These are phyloP conservation scores for Syzygium syzygioides DNA, from an alignment of 441 rosid genomes.

Conservation along the genomic window DNA sequence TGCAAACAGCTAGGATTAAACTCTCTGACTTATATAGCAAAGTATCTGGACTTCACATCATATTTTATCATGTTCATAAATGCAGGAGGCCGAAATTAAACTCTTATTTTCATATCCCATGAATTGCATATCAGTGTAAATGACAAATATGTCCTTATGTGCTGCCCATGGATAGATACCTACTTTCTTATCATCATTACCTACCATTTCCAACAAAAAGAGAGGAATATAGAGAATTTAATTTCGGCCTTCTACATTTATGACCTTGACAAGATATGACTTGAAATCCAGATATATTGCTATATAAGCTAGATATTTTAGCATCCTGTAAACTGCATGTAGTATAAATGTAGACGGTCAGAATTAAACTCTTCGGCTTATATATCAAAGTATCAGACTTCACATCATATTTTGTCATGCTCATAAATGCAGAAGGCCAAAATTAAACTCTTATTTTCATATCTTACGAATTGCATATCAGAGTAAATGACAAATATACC, in stretches of 20 bases:
- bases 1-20: too few relatives aligned
- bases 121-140: not conserved
- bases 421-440: accelerated
- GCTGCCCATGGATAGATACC: accelerated
- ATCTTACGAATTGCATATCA: not conserved
- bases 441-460: not conserved
- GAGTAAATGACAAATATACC: not conserved
- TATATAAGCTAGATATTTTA: not conserved
- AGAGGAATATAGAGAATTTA: too few relatives aligned
- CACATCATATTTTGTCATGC: not conserved
- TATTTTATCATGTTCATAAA: too few relatives aligned
- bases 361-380: too few relatives aligned
- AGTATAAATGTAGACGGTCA: too few relatives aligned
- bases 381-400: not conserved
- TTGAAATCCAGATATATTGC: not conserved
- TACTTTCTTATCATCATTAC: not conserved
- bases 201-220: not conserved
- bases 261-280: too few relatives aligned
- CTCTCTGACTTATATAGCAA: too few relatives aligned
- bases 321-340: not conserved
- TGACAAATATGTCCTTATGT: not conserved
- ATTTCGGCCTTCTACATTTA: too few relatives aligned
- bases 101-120: not conserved
- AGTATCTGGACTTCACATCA: too few relatives aligned
- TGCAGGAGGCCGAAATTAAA: too few relatives aligned